Evolutionary conservation across 352 stramenopile species (phyloP).

Genomic region (Phytophthora kernoviae): DNA sequence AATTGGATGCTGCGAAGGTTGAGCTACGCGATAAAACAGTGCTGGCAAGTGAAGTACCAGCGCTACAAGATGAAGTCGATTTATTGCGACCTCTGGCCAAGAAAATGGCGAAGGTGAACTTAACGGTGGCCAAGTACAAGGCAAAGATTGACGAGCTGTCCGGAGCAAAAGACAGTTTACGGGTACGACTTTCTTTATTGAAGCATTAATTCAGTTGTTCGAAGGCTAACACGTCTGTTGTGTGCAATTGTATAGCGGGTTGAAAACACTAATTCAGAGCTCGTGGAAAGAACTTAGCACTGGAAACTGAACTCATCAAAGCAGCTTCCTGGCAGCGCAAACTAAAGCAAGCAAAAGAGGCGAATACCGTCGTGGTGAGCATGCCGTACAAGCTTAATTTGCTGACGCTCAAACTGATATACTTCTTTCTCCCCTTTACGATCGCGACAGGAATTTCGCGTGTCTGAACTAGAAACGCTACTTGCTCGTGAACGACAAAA

Average conservation of each 20-base stretch:
- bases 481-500: constrained; percentile 42
- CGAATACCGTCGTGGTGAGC: constrained; percentile 66
- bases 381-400: background rate
- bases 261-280: constrained; percentile 60
- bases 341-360: constrained; percentile 67
- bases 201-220: background rate
- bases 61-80: constrained; percentile 71
- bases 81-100: constrained; percentile 57
- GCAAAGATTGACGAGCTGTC: constrained; percentile 68
- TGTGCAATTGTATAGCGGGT: constrained; percentile 34
- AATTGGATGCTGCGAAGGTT: constrained; percentile 35
- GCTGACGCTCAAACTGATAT: no score
- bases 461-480: constrained; percentile 57
- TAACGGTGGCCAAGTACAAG: constrained; percentile 66
- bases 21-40: constrained; percentile 42
- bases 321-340: constrained; percentile 59
- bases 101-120: constrained; percentile 54
- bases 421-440: background rate
- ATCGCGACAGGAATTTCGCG: constrained; percentile 59
- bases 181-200: constrained; percentile 23
- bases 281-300: constrained; percentile 59
- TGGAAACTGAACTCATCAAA: constrained; percentile 60
- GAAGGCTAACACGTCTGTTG: background rate
- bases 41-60: constrained; percentile 42
- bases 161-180: constrained; percentile 55